phyloP scores from a whole-genome alignment of 805 yeast species.

The Grigorovia humatica region DNA sequence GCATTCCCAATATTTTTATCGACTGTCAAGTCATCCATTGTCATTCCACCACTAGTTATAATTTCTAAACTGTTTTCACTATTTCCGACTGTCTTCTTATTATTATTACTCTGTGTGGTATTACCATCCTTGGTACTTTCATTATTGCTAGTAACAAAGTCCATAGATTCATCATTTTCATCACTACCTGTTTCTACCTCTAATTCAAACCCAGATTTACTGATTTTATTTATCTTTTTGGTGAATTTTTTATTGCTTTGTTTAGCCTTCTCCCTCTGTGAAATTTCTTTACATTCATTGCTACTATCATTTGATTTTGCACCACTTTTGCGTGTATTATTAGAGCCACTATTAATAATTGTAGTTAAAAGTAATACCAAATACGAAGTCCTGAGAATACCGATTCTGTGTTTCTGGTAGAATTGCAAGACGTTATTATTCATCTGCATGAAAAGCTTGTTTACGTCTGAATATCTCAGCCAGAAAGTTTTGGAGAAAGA shows the following conservation, averaged over 20 bases:
- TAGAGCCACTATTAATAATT: constrained; percentile 10
- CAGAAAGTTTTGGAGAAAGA: too few relatives aligned
- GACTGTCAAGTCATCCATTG: neutral
- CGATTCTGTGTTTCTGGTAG: constrained; percentile 20
- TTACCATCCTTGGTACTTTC: neutral
- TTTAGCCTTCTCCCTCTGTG: constrained; percentile 3
- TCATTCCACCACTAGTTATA: neutral
- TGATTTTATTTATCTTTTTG: constrained; percentile 4
- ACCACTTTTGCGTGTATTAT: constrained; percentile 7
- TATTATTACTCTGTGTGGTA: neutral
- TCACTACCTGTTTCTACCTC: constrained; percentile 5
- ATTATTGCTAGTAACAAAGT: neutral
- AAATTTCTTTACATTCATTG: constrained; percentile 3
- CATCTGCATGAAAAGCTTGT: too few relatives aligned
- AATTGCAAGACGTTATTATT: constrained; percentile 8
- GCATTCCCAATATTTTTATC: neutral
- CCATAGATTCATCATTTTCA: constrained; percentile 1
- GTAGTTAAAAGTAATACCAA: constrained; percentile 19
- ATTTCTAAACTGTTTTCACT: neutral
- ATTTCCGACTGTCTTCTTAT: neutral
- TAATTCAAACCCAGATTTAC: constrained; percentile 6
- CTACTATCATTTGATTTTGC: constrained; percentile 3
- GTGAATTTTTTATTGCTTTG: neutral
- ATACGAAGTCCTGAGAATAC: constrained; percentile 22
- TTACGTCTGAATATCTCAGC: too few relatives aligned